Evolutionary conservation across 768 basidiomycete species (phyloP), one percentile per base, ranked within the genome.

Genomic region (Mycena belliarum): DNA sequence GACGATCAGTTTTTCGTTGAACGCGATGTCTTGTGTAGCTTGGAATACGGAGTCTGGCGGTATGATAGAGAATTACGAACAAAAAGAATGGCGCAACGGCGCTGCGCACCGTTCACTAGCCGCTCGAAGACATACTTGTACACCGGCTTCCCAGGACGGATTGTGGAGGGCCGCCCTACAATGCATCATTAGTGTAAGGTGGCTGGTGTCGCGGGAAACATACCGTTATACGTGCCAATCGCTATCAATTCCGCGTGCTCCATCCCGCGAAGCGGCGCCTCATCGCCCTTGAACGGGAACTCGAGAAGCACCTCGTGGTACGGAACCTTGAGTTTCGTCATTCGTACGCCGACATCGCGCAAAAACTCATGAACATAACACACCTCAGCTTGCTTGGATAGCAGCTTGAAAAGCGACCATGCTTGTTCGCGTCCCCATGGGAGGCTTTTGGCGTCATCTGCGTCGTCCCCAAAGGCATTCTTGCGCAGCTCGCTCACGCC

Each of bases 201-300:
- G 32, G 29, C 21, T 14, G 1, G 33, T 1, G 18, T 23, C 4
- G 25, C 16, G 8, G 14, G 12, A 5, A 16, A 14, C 52, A 24
- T 46, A 57, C 93, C 91, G 59, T 96, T 85, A 20, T 79, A 70
- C 7, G 89, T 92, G 8, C 80, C 81, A 44, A 99, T 88, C 1
- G 86, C 77, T 59, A 99, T 92, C 49, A 98, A 71, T 73, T 93
- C 95, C 6, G 88, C 86, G 59, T 92, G 88, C 68, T 98, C 96
- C 85, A 98, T 87, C 26, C 80, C 83, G 59, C 92, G 81, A 52
- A 98, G 68, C 2, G 91, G 79, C 18, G 77, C 74, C 67, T 96
- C 95, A 62, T 95, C 87, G n/a, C 89, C 92, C 68, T 93, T 95
- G 83, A 95, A 97, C 0, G 91, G 93, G 68, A 88, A 88, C 49